These are phyloP conservation scores for Globisporangium paddicum DNA, from an alignment of 352 stramenopile genomes.

Conservation along the genomic window DNA sequence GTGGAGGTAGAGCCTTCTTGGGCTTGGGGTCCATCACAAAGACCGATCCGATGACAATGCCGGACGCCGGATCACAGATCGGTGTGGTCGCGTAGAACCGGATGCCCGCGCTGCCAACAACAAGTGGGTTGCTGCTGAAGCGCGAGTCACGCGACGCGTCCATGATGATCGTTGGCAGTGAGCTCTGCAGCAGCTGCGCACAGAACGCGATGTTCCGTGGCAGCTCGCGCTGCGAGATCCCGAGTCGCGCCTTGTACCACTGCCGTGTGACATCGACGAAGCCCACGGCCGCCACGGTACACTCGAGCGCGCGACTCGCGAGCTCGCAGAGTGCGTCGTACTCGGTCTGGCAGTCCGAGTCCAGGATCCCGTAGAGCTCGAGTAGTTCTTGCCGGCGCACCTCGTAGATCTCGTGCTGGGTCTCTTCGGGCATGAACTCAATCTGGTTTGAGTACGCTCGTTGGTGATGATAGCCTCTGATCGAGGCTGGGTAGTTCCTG, in stretches of 20 bases:
- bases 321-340: constrained; percentile 75
- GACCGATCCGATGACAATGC: constrained; percentile 70
- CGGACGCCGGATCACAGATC: constrained; percentile 50
- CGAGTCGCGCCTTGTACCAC: constrained; percentile 74
- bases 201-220: constrained; percentile 67
- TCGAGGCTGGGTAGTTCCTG: background rate
- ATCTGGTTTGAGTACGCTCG: constrained; percentile 22
- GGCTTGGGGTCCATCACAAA: constrained; percentile 73
- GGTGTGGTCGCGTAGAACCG: constrained; percentile 90
- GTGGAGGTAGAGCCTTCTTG: constrained; percentile 41
- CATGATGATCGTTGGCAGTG: constrained; percentile 64
- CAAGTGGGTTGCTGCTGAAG: constrained; percentile 84
- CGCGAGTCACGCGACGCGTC: constrained; percentile 80
- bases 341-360: constrained; percentile 43
- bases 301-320: constrained; percentile 51
- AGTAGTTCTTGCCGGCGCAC: constrained; percentile 37
- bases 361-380: constrained; percentile 32
- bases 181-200: constrained; percentile 39
- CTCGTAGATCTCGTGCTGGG: constrained; percentile 49
- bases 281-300: constrained; percentile 54
- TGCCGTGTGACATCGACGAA: constrained; percentile 59
- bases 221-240: constrained; percentile 56
- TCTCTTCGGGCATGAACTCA: constrained; percentile 39
- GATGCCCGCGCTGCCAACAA: constrained; percentile 85
- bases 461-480: background rate